Percentiles rank a stretch among this genome's conserved stretches.
phyloP scores from a whole-genome alignment of 192 early-diverging fungal genomes.

The Hyaloraphidium curvatum region DNA sequence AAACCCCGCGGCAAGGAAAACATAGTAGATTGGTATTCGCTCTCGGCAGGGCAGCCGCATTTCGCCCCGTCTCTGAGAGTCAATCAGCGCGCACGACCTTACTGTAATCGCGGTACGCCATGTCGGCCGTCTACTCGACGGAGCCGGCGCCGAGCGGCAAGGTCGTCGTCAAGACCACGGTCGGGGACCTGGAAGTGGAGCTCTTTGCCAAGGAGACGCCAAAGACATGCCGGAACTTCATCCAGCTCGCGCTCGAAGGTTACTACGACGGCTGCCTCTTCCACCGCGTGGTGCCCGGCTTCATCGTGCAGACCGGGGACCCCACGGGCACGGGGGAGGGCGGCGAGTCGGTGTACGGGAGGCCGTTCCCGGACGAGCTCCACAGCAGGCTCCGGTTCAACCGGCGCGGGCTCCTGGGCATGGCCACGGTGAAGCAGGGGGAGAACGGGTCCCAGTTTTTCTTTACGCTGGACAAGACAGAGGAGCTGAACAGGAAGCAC shows the following conservation, averaged over 20 bases:
- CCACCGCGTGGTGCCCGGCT: conserved; percentile 73
- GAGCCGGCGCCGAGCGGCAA: conserved; percentile 25
- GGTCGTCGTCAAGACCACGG: conserved; percentile 65
- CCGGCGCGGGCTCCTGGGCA: conserved; percentile 67
- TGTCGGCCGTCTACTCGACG: conserved; percentile 20
- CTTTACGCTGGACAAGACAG: conserved; percentile 67
- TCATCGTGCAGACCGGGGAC: conserved; percentile 89
- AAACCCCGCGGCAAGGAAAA: too few relatives aligned
- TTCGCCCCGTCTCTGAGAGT: too few relatives aligned
- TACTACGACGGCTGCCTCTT: conserved; percentile 80
- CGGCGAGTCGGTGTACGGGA: conserved; percentile 70
- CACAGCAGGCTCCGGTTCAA: conserved; percentile 79
- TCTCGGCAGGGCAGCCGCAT: too few relatives aligned
- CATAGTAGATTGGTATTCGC: too few relatives aligned
- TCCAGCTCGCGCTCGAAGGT: conserved; percentile 78
- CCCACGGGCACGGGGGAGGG: conserved; percentile 74
- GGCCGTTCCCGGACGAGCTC: conserved; percentile 77
- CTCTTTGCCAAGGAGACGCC: conserved; percentile 90
- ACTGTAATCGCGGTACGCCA: too few relatives aligned
- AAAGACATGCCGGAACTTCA: conserved; percentile 82
- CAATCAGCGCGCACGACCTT: too few relatives aligned
- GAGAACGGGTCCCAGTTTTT: conserved; percentile 88
- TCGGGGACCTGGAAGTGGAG: conserved; percentile 76
- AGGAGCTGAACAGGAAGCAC: conserved; percentile 71
- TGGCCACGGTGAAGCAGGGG: conserved; percentile 69